Percentiles rank a stretch among this genome's conserved stretches.
These are phyloP conservation scores for Alectoria sarmentosa DNA, from an alignment of 495 filamentous ascomycete genomes.

Conservation along the genomic window DNA sequence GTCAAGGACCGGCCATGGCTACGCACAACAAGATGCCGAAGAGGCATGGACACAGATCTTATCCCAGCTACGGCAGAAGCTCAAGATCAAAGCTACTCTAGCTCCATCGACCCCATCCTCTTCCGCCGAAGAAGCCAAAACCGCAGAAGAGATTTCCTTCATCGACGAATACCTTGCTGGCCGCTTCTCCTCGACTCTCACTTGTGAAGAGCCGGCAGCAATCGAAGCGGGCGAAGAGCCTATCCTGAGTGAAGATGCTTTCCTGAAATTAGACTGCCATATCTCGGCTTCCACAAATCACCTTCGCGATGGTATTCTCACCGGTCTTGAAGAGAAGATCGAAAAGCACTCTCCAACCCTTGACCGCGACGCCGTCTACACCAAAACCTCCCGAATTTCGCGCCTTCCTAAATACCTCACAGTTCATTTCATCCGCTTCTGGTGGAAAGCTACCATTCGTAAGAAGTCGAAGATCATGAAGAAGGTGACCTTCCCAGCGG, in stretches of 20 bases:
- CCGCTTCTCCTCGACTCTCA: slow-evolving; percentile 63
- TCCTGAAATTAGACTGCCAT: slow-evolving; percentile 93
- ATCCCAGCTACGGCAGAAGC: slow-evolving; percentile 71
- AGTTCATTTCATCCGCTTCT: slow-evolving; percentile 96
- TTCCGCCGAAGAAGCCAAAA: slow-evolving; percentile 34
- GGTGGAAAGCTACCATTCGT: slow-evolving; percentile 87
- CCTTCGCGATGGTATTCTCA: slow-evolving; percentile 75
- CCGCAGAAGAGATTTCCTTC: slow-evolving; percentile 55
- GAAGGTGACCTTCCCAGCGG: slow-evolving; percentile 91
- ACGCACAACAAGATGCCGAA: slow-evolving; percentile 94
- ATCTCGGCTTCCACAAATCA: slow-evolving; percentile 83
- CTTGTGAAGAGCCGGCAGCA: slow-evolving; percentile 76
- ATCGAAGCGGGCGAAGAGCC: slow-evolving; percentile 70
- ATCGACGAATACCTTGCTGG: slow-evolving; percentile 88
- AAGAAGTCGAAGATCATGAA: slow-evolving; percentile 99
- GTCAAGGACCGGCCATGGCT: slow-evolving; percentile 71
- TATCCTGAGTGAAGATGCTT: slow-evolving; percentile 57
- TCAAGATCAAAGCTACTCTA: slow-evolving; percentile 52
- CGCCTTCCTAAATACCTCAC: slow-evolving; percentile 91
- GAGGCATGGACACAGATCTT: slow-evolving; percentile 98
- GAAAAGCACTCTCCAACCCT: slow-evolving; percentile 79
- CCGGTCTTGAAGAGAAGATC: slow-evolving; percentile 77
- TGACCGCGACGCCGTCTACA: slow-evolving; percentile 74
- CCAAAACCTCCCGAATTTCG: slow-evolving; percentile 80
- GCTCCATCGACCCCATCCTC: slow-evolving; percentile 14